Percentiles rank a stretch among this genome's conserved stretches.
phyloP scores from a whole-genome alignment of 176 grass and related monocot genomes.

The Aegilops speltoides region DNA sequence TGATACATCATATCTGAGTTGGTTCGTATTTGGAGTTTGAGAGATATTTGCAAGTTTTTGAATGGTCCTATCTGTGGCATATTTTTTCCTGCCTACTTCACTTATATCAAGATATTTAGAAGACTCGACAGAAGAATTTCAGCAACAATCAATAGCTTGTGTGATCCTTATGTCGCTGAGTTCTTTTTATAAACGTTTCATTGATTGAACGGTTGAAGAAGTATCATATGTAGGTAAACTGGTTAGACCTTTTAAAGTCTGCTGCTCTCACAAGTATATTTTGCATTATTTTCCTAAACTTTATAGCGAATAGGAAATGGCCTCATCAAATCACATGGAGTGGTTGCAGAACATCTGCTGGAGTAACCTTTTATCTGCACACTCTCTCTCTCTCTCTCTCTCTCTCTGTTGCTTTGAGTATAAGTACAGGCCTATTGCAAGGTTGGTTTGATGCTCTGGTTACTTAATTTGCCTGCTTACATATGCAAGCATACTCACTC shows the following conservation, averaged over 20 bases:
- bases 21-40: not conserved
- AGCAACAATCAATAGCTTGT: not conserved
- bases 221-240: not conserved
- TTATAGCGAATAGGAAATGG: not conserved
- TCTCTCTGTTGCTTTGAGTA: not conserved
- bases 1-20: not conserved
- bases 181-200: not conserved
- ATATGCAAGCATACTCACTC: not conserved
- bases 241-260: not conserved
- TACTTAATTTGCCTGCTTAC: not conserved
- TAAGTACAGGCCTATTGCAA: not conserved
- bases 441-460: not conserved
- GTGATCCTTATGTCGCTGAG: not conserved
- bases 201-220: not conserved
- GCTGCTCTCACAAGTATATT: not conserved
- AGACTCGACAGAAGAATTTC: not conserved
- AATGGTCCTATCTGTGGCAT: not conserved
- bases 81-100: not conserved
- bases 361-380: not conserved
- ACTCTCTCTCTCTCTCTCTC: not conserved
- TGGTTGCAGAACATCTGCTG: not conserved
- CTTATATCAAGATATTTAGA: not conserved
- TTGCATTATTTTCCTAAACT: not conserved
- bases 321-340: not conserved
- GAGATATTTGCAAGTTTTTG: not conserved